These are phyloP conservation scores for Pezicula carpinea DNA, from an alignment of 2,329 filamentous ascomycete genomes.

Conservation along the genomic window DNA sequence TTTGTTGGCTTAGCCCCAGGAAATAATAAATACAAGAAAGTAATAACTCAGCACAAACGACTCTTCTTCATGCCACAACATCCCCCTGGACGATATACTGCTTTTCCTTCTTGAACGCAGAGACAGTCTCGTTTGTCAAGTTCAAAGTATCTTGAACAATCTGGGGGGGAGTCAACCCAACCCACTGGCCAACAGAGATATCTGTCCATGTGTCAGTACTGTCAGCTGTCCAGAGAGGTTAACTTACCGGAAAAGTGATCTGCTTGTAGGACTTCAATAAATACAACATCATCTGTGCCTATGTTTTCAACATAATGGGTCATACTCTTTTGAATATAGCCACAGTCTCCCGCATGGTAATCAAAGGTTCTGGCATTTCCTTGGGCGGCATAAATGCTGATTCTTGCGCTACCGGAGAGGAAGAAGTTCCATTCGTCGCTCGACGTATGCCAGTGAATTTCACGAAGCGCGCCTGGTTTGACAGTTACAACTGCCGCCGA, in stretches of 20 bases:
- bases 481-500: constrained; percentile 70
- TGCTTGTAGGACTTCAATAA: constrained; percentile 70
- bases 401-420: constrained; percentile 63
- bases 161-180: constrained; percentile 48
- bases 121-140: constrained; percentile 34
- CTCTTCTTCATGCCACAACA: background rate
- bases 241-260: constrained; percentile 50
- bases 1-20: no score
- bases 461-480: constrained; percentile 41
- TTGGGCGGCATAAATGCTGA: constrained; percentile 70
- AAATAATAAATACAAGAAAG: no score
- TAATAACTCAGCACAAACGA: no score
- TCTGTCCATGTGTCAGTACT: constrained; percentile 21
- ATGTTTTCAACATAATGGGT: constrained; percentile 81
- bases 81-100: constrained; percentile 36
- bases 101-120: constrained; percentile 38
- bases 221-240: background rate
- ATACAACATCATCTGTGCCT: constrained; percentile 69
- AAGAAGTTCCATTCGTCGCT: constrained; percentile 82
- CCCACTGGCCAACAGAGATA: constrained; percentile 41
- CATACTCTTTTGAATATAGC: constrained; percentile 72
- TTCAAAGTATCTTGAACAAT: constrained; percentile 53
- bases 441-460: constrained; percentile 76
- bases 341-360: constrained; percentile 70
- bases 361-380: constrained; percentile 70